Percentiles rank a stretch among this genome's conserved stretches.
phyloP scores from a whole-genome alignment of 805 yeast species.

The Schwanniomyces polymorphus region DNA sequence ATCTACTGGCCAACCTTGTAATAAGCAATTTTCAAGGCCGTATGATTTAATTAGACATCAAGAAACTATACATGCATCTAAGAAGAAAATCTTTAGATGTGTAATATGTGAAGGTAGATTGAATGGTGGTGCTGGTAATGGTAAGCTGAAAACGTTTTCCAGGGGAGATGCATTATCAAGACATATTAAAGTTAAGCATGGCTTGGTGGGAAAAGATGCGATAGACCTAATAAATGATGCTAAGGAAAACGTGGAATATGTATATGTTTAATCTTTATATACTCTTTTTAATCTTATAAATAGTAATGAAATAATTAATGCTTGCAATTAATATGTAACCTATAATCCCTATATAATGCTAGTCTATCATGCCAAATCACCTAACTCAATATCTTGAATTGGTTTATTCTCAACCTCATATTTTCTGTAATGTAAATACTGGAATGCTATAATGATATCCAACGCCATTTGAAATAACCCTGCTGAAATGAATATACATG shows the following conservation, averaged over 20 bases:
- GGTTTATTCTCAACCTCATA: not conserved
- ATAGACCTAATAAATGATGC: slow-evolving; percentile 71
- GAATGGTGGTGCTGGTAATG: slow-evolving; percentile 51
- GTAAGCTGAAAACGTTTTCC: slow-evolving; percentile 46
- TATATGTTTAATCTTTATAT: slow-evolving; percentile 15
- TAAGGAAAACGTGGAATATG: slow-evolving; percentile 72
- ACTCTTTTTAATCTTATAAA: slow-evolving; percentile 1
- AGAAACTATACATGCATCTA: slow-evolving; percentile 48
- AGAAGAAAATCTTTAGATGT: slow-evolving; percentile 46
- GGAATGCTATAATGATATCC: slow-evolving; percentile 72
- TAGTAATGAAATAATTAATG: slow-evolving; percentile 3
- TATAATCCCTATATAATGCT: not conserved
- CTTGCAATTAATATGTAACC: not conserved
- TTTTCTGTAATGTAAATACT: slow-evolving; percentile 62
- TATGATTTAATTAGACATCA: slow-evolving; percentile 48
- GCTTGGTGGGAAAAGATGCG: slow-evolving; percentile 64
- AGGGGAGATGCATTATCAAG: slow-evolving; percentile 48
- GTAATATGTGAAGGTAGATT: slow-evolving; percentile 47
- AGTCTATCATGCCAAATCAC: slow-evolving; percentile 1
- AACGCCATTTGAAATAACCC: slow-evolving; percentile 77
- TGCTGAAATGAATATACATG: slow-evolving; percentile 63
- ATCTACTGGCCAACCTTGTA: slow-evolving; percentile 61
- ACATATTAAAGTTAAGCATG: slow-evolving; percentile 78
- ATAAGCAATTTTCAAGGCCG: slow-evolving; percentile 79
- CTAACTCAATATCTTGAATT: slow-evolving; percentile 1